Percentiles rank a stretch among this genome's conserved stretches.
Evolutionary conservation across 2,329 filamentous ascomycete species (phyloP).

Genomic region (Talaromyces rugulosus): DNA sequence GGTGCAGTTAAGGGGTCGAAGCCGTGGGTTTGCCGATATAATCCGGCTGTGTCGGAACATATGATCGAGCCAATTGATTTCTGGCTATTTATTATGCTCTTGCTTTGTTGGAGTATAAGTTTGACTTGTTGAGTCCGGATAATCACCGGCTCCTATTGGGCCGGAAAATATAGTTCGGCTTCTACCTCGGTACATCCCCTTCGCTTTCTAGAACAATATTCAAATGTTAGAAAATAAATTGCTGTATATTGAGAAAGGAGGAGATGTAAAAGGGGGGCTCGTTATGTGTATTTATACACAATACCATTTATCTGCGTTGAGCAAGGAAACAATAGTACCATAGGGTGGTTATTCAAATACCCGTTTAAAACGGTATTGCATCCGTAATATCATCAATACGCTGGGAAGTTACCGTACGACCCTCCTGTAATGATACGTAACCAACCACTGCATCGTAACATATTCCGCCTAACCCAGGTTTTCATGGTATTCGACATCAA

Average conservation of each 20-base stretch:
- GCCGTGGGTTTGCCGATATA: not conserved
- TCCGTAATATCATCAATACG: not conserved
- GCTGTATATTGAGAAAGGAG: not conserved
- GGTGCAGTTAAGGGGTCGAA: not conserved
- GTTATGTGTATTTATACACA: too few species aligned
- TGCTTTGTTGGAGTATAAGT: not conserved
- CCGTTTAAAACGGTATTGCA: not conserved
- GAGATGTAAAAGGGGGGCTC: too few species aligned
- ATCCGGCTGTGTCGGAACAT: not conserved
- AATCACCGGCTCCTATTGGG: not conserved
- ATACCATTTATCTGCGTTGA: not conserved
- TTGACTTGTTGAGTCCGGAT: not conserved
- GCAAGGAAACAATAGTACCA: not conserved
- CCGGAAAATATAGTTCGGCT: not conserved
- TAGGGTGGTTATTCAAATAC: not conserved
- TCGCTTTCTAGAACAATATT: not conserved
- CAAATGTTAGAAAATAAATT: not conserved
- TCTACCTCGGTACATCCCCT: not conserved
- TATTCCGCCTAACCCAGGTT: not conserved
- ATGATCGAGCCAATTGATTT: not conserved
- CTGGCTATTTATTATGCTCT: not conserved
- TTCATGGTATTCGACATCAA: too few species aligned
- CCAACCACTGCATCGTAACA: not conserved
- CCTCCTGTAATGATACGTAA: not conserved
- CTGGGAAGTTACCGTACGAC: not conserved